Percentiles rank a stretch among this genome's conserved stretches.
phyloP scores from a whole-genome alignment of 805 yeast species.

The Ogataea glucozyma region DNA sequence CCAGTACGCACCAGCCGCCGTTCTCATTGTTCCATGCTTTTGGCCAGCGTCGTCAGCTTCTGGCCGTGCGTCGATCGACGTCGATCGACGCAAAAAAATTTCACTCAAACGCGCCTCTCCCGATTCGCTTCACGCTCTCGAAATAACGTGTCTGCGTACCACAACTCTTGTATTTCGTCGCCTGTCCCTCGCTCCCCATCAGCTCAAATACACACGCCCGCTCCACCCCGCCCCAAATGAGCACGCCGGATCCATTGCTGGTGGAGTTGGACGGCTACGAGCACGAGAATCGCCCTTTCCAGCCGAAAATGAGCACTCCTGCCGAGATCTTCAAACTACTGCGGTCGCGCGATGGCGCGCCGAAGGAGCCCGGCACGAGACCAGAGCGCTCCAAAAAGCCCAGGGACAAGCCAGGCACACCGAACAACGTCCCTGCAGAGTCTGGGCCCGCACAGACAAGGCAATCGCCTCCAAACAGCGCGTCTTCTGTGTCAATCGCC shows the following conservation, averaged over 20 bases:
- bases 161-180: too few relatives aligned
- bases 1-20: too few relatives aligned
- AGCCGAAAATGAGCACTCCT: constrained; percentile 14
- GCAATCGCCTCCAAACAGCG: too few relatives aligned
- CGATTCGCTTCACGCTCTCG: neutral
- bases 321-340: constrained; percentile 23
- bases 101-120: neutral
- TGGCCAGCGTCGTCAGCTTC: too few relatives aligned
- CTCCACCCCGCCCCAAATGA: constrained; percentile 2
- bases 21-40: too few relatives aligned
- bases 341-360: constrained; percentile 13
- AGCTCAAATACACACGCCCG: too few relatives aligned
- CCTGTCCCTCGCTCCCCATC: too few relatives aligned
- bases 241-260: constrained; percentile 1
- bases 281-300: neutral
- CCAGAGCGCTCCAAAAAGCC: neutral
- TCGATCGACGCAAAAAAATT: neutral
- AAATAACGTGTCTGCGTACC: constrained; percentile 2
- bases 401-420: neutral
- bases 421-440: neutral
- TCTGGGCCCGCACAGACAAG: too few relatives aligned
- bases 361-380: neutral
- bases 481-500: constrained; percentile 9
- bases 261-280: neutral
- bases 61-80: constrained; percentile 13